A percentile compares a stretch with the other conserved stretches of the same genome.
phyloP scores from a whole-genome alignment of 139 green algal genomes.

The Zygnema cylindricum region DNA sequence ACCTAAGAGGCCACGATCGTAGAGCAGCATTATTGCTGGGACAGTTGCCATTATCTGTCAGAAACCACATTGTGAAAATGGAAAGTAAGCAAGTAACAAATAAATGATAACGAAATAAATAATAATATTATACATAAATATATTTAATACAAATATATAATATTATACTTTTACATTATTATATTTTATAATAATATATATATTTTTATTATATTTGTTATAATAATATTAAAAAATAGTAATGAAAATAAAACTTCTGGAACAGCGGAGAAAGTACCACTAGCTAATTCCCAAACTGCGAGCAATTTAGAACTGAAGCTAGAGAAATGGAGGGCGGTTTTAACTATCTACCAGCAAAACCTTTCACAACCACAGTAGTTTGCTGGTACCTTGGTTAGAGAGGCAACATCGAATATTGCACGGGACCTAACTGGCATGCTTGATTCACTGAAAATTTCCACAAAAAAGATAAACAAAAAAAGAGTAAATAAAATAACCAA shows the following conservation, averaged over 20 bases:
- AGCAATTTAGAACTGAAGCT: no score
- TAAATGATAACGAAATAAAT: no score
- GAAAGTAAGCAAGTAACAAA: not conserved
- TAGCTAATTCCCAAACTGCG: no score
- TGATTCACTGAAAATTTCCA: not conserved
- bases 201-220: not conserved
- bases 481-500: not conserved
- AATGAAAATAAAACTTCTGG: no score
- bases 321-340: no score
- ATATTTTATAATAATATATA: not conserved
- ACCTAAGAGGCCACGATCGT: conserved; percentile 58
- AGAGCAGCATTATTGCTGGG: conserved; percentile 62
- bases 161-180: not conserved
- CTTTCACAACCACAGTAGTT: not conserved
- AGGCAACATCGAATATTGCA: not conserved
- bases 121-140: no score
- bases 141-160: not conserved
- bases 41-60: conserved; percentile 60
- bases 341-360: not conserved
- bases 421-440: not conserved
- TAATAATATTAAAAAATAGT: no score
- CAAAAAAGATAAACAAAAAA: not conserved
- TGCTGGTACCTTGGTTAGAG: not conserved
- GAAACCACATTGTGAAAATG: not conserved
- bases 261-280: no score